phyloP scores from a whole-genome alignment of 2,329 filamentous ascomycete genomes.

The Ophiosphaerella korrae region DNA sequence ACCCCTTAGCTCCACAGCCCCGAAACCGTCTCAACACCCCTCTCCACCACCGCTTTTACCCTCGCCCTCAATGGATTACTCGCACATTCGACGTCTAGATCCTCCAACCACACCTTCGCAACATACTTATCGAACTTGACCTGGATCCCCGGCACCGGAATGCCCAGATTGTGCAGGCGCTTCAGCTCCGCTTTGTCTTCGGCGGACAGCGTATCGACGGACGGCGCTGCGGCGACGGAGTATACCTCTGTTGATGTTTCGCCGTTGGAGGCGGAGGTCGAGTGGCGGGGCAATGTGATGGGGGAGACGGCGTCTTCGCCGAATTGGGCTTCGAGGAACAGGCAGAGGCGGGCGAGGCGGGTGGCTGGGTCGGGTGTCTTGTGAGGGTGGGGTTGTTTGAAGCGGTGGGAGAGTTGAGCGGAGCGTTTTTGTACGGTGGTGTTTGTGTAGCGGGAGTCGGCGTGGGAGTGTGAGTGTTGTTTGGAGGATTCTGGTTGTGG shows the following conservation, averaged over 20 bases:
- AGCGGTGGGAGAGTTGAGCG: conserved; percentile 24
- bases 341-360: conserved; percentile 81
- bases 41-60: conserved; percentile 86
- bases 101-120: conserved; percentile 90
- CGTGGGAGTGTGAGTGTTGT: conserved; percentile 36
- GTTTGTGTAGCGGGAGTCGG: conserved; percentile 12
- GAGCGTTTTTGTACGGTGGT: not conserved
- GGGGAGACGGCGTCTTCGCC: conserved; percentile 81
- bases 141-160: conserved; percentile 86
- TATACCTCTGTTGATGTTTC: conserved; percentile 7
- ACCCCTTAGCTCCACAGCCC: conserved; percentile 36
- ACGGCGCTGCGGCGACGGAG: conserved; percentile 9
- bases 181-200: conserved; percentile 65
- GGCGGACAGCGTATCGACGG: conserved; percentile 7
- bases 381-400: conserved; percentile 68
- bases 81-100: conserved; percentile 84
- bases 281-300: conserved; percentile 68
- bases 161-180: conserved; percentile 79
- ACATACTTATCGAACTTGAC: conserved; percentile 87
- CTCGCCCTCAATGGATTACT: conserved; percentile 81
- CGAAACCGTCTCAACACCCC: conserved; percentile 79
- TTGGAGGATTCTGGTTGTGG: conserved; percentile 41
- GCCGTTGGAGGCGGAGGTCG: conserved; percentile 36
- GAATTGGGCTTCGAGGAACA: conserved; percentile 98
- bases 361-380: conserved; percentile 73